Evolutionary conservation across 2,329 filamentous ascomycete genomes (phyloP), one percentile per base, ranked within the genome.

Genomic region (Aureobasidium uvarum): DNA sequence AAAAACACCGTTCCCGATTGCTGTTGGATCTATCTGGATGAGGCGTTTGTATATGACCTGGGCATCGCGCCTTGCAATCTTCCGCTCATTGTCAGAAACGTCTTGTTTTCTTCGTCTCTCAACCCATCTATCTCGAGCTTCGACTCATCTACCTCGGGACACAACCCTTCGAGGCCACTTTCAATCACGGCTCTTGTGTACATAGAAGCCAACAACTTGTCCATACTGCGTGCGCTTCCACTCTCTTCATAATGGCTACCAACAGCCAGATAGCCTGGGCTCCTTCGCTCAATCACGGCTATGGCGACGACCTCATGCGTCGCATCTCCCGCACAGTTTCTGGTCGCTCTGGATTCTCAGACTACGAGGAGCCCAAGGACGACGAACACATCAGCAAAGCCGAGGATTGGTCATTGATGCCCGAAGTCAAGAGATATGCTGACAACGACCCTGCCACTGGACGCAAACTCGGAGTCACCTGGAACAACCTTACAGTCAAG

Each of bases 401-500:
- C 39, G 74, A 78, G n/a, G 76, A 81, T 62, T 85, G 83, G 83
- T 68, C 73, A 7, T 70, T 85, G 69, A 82, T 84, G 72, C 74
- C 79, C 16, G 79, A 81, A 68, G 74, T 85, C 31, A 77, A 80
- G 38, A 51, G 75, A 76, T 4, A 75, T 77, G 58, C 75, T 77
- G 70, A 77, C 20, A 76, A 77, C 3, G 81, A 82, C 4, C 80
- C 80, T 2, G 77, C 81, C 66, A 82, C 80, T 33, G 73, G 76
- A 10, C 79, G 82, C 43, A 77, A 82, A 70, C 79, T 89, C 0
- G 88, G 88, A 25, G 80, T 90, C 0, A 86, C 87, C 1, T 90
- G 87, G 85, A 80, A 82, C 68, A 79, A 87, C 66, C 79, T 91
- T 43, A 88, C 80, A 0, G 87, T 90, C 25, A 81, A 87, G 64